These are phyloP conservation scores for Myxozyma mucilagina DNA, from an alignment of 805 yeast genomes.

Conservation along the genomic window DNA sequence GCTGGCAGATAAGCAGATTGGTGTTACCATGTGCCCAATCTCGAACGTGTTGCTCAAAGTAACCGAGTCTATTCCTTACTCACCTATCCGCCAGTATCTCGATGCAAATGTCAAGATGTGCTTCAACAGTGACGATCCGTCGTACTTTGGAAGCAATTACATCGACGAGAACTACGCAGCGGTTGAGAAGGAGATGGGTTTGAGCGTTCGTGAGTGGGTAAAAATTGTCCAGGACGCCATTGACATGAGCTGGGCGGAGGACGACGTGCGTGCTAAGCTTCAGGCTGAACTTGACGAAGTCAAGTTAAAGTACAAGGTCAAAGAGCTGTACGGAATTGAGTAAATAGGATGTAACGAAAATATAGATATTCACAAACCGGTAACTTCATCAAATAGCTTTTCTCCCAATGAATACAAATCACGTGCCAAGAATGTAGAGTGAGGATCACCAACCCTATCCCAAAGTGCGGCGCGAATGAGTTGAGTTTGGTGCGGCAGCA, in stretches of 20 bases:
- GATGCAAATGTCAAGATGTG: conserved; percentile 69
- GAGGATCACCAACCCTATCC: not conserved
- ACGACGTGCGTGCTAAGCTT: conserved; percentile 52
- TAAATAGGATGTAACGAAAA: not conserved
- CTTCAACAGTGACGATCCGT: conserved; percentile 76
- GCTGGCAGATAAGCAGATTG: conserved; percentile 54
- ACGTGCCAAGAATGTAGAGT: not conserved
- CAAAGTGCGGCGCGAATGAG: not conserved
- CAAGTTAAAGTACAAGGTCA: conserved; percentile 25
- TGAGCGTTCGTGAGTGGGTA: conserved; percentile 61
- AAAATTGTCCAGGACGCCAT: conserved; percentile 65
- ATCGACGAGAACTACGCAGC: conserved; percentile 70
- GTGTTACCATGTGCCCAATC: conserved; percentile 75
- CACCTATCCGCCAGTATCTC: conserved; percentile 64
- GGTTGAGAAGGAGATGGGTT: conserved; percentile 66
- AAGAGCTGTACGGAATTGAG: conserved; percentile 28
- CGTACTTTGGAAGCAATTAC: conserved; percentile 78
- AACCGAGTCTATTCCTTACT: conserved; percentile 62
- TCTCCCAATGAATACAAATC: not conserved
- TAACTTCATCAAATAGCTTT: too few relatives aligned
- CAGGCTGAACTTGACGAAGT: conserved; percentile 34
- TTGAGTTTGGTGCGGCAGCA: not conserved
- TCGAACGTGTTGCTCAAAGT: conserved; percentile 76
- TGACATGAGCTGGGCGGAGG: conserved; percentile 70
- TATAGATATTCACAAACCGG: too few relatives aligned